These are phyloP conservation scores for Fusarium devonianum DNA, from an alignment of 2,329 filamentous ascomycete genomes.

Conservation along the genomic window DNA sequence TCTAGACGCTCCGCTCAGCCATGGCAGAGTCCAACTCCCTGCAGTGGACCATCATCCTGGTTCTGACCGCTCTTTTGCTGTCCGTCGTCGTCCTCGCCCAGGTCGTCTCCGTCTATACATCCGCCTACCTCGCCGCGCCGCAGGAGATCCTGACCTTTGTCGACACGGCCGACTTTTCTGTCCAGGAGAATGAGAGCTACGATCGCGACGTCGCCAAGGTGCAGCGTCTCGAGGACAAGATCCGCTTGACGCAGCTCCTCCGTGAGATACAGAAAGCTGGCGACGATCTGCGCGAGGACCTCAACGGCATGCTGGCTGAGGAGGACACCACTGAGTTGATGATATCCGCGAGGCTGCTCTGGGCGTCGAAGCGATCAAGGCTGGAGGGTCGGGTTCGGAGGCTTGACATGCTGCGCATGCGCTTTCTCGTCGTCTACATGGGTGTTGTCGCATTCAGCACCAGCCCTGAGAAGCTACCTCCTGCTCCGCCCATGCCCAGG, in stretches of 20 bases:
- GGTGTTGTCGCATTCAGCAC: slow-evolving; percentile 57
- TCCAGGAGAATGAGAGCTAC: slow-evolving; percentile 70
- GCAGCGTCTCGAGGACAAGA: slow-evolving; percentile 66
- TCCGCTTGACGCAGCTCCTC: slow-evolving; percentile 64
- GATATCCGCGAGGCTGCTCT: slow-evolving; percentile 60
- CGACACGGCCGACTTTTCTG: slow-evolving; percentile 67
- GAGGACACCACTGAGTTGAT: slow-evolving; percentile 53
- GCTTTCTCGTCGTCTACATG: slow-evolving; percentile 70
- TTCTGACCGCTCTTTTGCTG: slow-evolving; percentile 64
- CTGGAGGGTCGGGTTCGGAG: slow-evolving; percentile 66
- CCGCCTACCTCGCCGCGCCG: slow-evolving; percentile 65
- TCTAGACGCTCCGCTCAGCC: slow-evolving; percentile 44
- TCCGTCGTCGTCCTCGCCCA: slow-evolving; percentile 63
- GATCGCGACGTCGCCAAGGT: slow-evolving; percentile 66
- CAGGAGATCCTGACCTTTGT: slow-evolving; percentile 64
- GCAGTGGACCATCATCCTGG: slow-evolving; percentile 65
- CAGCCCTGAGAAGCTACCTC: slow-evolving; percentile 45
- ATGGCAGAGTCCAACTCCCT: slow-evolving; percentile 61
- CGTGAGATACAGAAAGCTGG: slow-evolving; percentile 68
- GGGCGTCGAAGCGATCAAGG: slow-evolving; percentile 61
- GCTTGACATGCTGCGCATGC: slow-evolving; percentile 68
- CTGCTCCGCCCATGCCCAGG: slow-evolving; percentile 43
- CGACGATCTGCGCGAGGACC: slow-evolving; percentile 67
- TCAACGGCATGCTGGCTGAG: slow-evolving; percentile 61
- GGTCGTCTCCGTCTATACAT: slow-evolving; percentile 58